Conservation (phyloP, 805 yeast genomes). For the Lachancea lanzarotensis region DNA sequence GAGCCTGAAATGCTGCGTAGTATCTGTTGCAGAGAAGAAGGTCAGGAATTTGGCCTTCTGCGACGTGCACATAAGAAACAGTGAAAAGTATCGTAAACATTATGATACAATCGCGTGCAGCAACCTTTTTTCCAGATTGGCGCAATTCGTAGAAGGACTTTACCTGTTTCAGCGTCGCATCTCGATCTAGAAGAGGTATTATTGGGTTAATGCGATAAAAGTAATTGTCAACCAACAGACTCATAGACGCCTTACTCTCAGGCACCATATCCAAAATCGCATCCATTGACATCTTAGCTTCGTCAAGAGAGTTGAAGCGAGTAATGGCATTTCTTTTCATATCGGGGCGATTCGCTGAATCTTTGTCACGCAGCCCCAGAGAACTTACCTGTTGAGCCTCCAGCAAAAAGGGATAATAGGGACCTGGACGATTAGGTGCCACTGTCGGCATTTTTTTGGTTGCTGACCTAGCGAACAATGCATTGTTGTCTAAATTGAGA, state of each 20-base stretch:
- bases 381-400: conserved; percentile 1
- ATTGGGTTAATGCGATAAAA: conserved; percentile 24
- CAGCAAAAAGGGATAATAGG: conserved; percentile 3
- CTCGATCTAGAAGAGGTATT: conserved; percentile 20
- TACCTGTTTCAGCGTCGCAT: conserved; percentile 10
- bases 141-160: conserved; percentile 2
- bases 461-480: neutral
- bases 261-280: conserved; percentile 19
- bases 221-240: conserved; percentile 16
- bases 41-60: conserved; percentile 21
- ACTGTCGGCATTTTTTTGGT: neutral
- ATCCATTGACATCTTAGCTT: conserved; percentile 8
- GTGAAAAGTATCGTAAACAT: conserved; percentile 22
- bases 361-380: neutral
- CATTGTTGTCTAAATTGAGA: neutral
- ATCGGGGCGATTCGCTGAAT: neutral
- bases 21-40: conserved; percentile 20
- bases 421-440: neutral
- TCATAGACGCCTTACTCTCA: conserved; percentile 10
- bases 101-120: conserved; percentile 6
- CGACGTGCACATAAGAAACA: conserved; percentile 21
- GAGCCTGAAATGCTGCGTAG: conserved; percentile 16
- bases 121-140: conserved; percentile 7
- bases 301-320: conserved; percentile 14
- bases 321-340: conserved; percentile 20